These are phyloP conservation scores for Lasiosphaeria ovina DNA, from an alignment of 495 filamentous ascomycete genomes.

Conservation along the genomic window DNA sequence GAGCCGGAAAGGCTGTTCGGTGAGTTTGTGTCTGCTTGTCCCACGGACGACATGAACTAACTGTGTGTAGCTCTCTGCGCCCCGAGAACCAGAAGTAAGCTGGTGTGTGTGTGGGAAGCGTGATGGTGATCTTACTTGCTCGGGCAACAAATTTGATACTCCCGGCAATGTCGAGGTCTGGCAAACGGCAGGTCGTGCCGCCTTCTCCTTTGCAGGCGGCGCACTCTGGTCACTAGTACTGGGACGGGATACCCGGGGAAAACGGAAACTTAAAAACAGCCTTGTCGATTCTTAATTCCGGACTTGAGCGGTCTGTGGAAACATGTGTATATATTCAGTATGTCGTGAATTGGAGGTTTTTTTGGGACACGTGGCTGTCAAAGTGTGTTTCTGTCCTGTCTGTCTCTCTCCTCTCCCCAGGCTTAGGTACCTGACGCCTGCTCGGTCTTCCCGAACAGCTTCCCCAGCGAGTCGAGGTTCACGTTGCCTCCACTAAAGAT, in stretches of 20 bases:
- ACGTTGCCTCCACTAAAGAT: slow-evolving; percentile 92
- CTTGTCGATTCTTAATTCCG: background rate
- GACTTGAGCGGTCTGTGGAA: slow-evolving; percentile 1
- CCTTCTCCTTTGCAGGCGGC: background rate
- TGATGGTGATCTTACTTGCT: slow-evolving; percentile 19
- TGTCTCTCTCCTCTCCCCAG: background rate
- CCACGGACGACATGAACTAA: slow-evolving; percentile 18
- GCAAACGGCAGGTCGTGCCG: slow-evolving; percentile 6
- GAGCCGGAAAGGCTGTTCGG: slow-evolving; percentile 94
- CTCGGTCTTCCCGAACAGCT: slow-evolving; percentile 48
- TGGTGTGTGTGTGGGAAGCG: slow-evolving; percentile 13
- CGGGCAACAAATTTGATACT: slow-evolving; percentile 19
- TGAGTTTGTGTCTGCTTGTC: slow-evolving; percentile 37
- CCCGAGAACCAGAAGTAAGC: slow-evolving; percentile 88
- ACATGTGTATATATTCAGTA: slow-evolving; percentile 23
- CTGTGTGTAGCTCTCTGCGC: slow-evolving; percentile 63
- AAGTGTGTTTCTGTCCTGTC: background rate
- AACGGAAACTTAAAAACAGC: slow-evolving; percentile 4
- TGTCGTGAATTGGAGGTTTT: background rate
- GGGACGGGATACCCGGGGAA: slow-evolving; percentile 10
- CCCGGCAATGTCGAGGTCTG: slow-evolving; percentile 15
- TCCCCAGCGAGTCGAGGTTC: slow-evolving; percentile 70
- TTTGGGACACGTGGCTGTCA: background rate
- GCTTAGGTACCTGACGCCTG: background rate
- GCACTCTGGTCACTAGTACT: background rate